Conservation (phyloP, 2,329 filamentous ascomycete species). For the Scorias spongiosa region DNA sequence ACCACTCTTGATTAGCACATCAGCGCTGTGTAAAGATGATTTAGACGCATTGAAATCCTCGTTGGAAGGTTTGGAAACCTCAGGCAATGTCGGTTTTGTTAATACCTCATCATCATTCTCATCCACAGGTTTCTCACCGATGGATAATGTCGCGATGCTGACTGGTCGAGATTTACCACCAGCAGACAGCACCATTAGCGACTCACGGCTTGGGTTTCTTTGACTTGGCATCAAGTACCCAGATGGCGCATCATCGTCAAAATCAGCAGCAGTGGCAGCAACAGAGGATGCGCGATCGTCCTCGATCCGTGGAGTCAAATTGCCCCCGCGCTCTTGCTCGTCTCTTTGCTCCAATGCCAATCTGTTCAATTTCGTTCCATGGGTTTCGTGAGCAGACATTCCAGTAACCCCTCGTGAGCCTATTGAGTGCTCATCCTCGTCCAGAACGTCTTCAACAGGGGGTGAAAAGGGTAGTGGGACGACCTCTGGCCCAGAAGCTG, state of each 20-base stretch:
- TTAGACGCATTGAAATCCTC: neutral
- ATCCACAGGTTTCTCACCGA: conserved; percentile 6
- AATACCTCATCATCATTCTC: conserved; percentile 11
- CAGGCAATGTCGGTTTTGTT: neutral
- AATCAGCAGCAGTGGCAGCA: conserved; percentile 43
- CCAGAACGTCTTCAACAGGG: conserved; percentile 32
- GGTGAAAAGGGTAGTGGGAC: conserved; percentile 52
- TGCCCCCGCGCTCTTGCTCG: conserved; percentile 10
- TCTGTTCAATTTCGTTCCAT: conserved; percentile 2
- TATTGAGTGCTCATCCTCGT: conserved; percentile 30
- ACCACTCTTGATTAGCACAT: neutral
- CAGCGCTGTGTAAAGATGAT: neutral
- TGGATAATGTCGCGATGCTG: neutral
- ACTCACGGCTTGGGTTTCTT: neutral
- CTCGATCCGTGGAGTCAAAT: conserved; percentile 15
- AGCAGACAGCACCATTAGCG: neutral
- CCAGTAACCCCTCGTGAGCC: conserved; percentile 1
- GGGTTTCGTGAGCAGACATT: conserved; percentile 1
- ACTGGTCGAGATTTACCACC: neutral
- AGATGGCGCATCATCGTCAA: conserved; percentile 28
- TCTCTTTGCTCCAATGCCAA: conserved; percentile 3
- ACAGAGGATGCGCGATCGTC: conserved; percentile 33
- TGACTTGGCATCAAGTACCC: neutral
- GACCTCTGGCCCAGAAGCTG: conserved; percentile 17
- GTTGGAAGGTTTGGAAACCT: neutral